Evolutionary conservation across 1,284 basidiomycete species (phyloP), one percentile per base, ranked within the genome.

Genomic region (Boletus austroedulis): DNA sequence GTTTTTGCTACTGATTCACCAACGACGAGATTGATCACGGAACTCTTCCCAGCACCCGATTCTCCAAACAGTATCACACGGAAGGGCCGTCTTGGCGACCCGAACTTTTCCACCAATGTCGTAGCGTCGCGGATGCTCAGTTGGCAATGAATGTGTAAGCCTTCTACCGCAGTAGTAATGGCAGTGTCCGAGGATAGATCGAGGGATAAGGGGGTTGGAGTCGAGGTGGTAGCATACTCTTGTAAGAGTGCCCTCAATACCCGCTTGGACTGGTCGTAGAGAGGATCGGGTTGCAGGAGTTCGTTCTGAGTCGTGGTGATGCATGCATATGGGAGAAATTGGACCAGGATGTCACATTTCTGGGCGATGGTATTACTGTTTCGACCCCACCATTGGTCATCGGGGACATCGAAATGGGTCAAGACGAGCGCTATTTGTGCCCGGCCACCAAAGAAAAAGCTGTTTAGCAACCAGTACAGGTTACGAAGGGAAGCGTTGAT

Each of bases 341-440:
- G 54, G 32, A 62, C 48, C 8, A 58, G 57, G 8, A 72, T 70
- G n/a, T 32, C 34, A 46, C 45, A 69, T 65, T 5, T 62, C 32
- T 65, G 45, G 10, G 50, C 32, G 34, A 71, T 72, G 23, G 10
- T 23, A 40, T 62, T 55, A 21, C 38, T 53, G 44, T 73, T 73
- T 55, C 62, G 61, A 4, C 29, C 55, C 69, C 72, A 71, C 69
- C 69, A 71, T 12, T 53, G 32, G 4, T 64, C 57, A 24, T 67
- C 49, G 7, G 57, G 50, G 4, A 44, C 69, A 55, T 67, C 77
- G 26, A 75, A 69, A n/a, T 76, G 69, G 28, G 77, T 78, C 26
- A 77, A 59, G 49, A 75, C 64, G 26, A 77, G 59, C 38, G 72
- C 73, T 50, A 78, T 67, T 19, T 67, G 74, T 2, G 72, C 71